Evolutionary conservation across 1,284 basidiomycete species (phyloP).

Genomic region (Naganishia sp.): DNA sequence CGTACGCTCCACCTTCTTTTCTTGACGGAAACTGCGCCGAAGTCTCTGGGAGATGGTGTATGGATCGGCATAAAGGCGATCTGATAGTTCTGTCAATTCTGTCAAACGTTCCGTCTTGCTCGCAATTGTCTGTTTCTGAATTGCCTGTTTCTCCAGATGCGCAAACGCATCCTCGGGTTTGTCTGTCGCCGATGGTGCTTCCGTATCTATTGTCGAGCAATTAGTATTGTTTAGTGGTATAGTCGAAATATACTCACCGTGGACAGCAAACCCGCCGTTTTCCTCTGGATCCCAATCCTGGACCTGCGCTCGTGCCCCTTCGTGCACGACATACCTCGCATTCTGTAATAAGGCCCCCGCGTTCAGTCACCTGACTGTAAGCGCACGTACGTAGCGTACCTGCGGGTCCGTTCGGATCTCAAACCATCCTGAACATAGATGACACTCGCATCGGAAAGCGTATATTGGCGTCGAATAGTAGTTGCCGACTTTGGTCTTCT

Average conservation of each 20-base stretch:
- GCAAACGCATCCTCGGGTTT: slow-evolving; percentile 73
- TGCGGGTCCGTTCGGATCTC: slow-evolving; percentile 97
- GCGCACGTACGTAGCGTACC: slow-evolving; percentile 56
- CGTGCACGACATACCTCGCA: slow-evolving; percentile 87
- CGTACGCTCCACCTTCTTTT: slow-evolving; percentile 73
- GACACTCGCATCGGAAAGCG: slow-evolving; percentile 95
- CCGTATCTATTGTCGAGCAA: slow-evolving; percentile 61
- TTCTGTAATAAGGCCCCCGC: slow-evolving; percentile 62
- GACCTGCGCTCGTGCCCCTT: slow-evolving; percentile 85
- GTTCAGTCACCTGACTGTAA: no score
- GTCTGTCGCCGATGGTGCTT: slow-evolving; percentile 60
- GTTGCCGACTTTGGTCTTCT: slow-evolving; percentile 94
- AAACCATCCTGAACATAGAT: slow-evolving; percentile 88
- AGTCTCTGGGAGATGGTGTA: slow-evolving; percentile 73
- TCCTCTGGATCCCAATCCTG: slow-evolving; percentile 96
- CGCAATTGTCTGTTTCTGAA: slow-evolving; percentile 69
- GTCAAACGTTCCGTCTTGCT: slow-evolving; percentile 74
- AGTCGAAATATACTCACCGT: slow-evolving; percentile 60
- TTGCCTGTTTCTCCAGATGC: slow-evolving; percentile 81
- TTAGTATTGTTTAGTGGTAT: slow-evolving; percentile 15
- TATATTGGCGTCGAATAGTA: slow-evolving; percentile 94
- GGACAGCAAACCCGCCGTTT: slow-evolving; percentile 86
- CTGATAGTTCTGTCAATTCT: slow-evolving; percentile 70
- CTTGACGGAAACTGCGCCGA: slow-evolving; percentile 76
- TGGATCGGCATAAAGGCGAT: slow-evolving; percentile 77